Evolutionary conservation across 108 stramenopile genomes (phyloP).

Genomic region (Stephanodiscus minutulus): DNA sequence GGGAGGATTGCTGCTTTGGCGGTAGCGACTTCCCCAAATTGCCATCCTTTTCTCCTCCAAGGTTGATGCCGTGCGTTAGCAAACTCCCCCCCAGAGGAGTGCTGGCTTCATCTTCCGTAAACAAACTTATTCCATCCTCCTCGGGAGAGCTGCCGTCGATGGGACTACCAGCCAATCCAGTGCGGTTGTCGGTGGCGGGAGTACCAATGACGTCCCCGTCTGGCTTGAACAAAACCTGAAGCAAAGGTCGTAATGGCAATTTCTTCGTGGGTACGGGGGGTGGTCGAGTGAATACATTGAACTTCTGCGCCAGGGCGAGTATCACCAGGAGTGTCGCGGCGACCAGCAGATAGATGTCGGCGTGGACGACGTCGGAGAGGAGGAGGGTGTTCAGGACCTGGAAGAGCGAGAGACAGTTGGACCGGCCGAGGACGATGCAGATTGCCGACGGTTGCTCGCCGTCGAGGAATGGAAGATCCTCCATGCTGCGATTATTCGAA

Average conservation of each 20-base stretch:
- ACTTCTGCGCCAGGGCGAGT: conserved; percentile 26
- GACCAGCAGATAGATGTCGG: conserved; percentile 26
- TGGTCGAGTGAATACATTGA: conserved; percentile 63
- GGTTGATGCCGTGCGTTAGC: not conserved
- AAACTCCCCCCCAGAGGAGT: conserved; percentile 9
- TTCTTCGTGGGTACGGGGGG: conserved; percentile 71
- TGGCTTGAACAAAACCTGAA: conserved; percentile 82
- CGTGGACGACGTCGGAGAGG: conserved; percentile 22
- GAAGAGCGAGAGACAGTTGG: conserved; percentile 20
- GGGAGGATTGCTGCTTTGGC: conserved; percentile 5
- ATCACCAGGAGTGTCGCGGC: conserved; percentile 9
- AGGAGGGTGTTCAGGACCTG: conserved; percentile 30
- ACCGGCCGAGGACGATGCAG: conserved; percentile 21
- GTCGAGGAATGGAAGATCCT: conserved; percentile 4
- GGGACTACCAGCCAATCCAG: conserved; percentile 3
- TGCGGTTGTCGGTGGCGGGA: conserved; percentile 3
- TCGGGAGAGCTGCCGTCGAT: not conserved
- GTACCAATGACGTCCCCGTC: conserved; percentile 55
- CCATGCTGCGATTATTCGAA: conserved; percentile 1
- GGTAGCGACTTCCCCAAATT: not conserved
- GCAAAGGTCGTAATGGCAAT: conserved; percentile 68
- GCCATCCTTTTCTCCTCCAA: conserved; percentile 4
- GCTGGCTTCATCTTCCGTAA: conserved; percentile 30
- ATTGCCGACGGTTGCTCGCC: conserved; percentile 9
- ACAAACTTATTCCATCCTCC: conserved; percentile 32